Base-by-base conservation (phyloP, 495 filamentous ascomycete genomes). In the Hypoxylon cercidicola region DNA sequence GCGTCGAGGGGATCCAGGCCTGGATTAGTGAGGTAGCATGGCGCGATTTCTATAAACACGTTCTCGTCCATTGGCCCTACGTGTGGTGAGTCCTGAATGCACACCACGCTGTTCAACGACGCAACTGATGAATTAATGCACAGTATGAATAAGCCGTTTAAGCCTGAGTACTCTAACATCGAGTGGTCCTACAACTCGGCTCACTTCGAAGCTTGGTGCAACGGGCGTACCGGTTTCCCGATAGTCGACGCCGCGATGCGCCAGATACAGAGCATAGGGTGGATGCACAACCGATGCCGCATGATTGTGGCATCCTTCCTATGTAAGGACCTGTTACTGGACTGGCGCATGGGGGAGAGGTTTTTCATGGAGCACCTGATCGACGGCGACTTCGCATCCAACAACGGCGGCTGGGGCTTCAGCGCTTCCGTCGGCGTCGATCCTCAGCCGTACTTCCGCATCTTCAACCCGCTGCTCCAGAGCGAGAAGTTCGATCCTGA, bases 201-300 rank as follows among this genome's bases (percentile, higher is more conserved):
- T 2, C 78, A 82, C 41, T 97, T 97, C 80, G 59, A 78, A 13
- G 85, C 85, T 28, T 97, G 93, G 93, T 87, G 85, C 52, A 75
- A 84, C 13, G 93, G 93, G 20, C 84, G 78, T 40, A 97, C 93
- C 0, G 93, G 93, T 0, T 94, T 82, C 70, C 93, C 93, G 0
- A 89, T 97, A 68, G 89, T 97, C 62, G 93, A 97, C 74, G 93
- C 93, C 0, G 90, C 92, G 0, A 97, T 97, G 93, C 87, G 93
- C 18, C 92, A 96, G 73, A 72, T 97, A 2, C 79, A 78, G 19
- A 68, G 83, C 28, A 87, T 80, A 48, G 91, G 88, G 6, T 96
- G 88, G 77, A 92, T 97, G 90, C 93, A 94, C 75, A 97, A 97
- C 77, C 89, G 93, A 1, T 87, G 88, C 58, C 88, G 93, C 34